Conservation (phyloP, 192 early-diverging fungal genomes). For the Backusella tarrabulga region DNA sequence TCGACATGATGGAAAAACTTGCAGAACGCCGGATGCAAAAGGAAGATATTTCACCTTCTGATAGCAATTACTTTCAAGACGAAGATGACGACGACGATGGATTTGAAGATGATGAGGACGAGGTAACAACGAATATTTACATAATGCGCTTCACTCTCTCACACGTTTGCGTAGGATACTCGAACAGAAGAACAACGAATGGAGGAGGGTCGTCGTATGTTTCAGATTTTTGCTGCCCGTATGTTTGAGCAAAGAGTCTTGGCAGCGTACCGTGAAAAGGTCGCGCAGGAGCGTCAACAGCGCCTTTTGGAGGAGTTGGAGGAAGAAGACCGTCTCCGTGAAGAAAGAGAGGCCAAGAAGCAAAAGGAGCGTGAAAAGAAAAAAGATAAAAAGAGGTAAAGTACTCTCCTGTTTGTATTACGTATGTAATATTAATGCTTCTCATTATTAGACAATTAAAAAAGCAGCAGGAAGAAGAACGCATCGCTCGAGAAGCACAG, state of each 20-base stretch:
- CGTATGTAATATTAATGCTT: background rate
- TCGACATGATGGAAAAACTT: constrained; percentile 96
- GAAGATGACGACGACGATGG: constrained; percentile 3
- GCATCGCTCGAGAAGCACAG: constrained; percentile 6
- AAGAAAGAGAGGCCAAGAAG: constrained; percentile 52
- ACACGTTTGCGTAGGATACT: constrained; percentile 41
- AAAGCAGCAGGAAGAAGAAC: constrained; percentile 63
- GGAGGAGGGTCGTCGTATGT: constrained; percentile 91
- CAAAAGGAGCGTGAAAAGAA: constrained; percentile 70
- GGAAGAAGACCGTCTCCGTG: constrained; percentile 71
- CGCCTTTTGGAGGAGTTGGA: constrained; percentile 86
- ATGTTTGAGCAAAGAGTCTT: constrained; percentile 98
- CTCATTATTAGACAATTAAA: constrained; percentile 55
- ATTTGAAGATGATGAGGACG: constrained; percentile 30
- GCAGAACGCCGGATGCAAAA: constrained; percentile 86
- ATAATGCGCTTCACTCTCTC: too few relatives aligned
- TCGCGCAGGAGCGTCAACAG: constrained; percentile 84
- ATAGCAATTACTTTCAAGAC: background rate
- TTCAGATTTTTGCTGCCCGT: constrained; percentile 93
- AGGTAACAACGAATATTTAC: constrained; percentile 18
- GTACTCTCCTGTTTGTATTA: too few relatives aligned
- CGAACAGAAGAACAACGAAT: constrained; percentile 85
- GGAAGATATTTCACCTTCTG: constrained; percentile 28
- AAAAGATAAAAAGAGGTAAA: constrained; percentile 74
- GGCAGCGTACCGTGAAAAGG: constrained; percentile 91